Evolutionary conservation across 176 grass and related monocot genomes (phyloP), one percentile per base, ranked within the genome.

Genomic region (Bromus sterilis): DNA sequence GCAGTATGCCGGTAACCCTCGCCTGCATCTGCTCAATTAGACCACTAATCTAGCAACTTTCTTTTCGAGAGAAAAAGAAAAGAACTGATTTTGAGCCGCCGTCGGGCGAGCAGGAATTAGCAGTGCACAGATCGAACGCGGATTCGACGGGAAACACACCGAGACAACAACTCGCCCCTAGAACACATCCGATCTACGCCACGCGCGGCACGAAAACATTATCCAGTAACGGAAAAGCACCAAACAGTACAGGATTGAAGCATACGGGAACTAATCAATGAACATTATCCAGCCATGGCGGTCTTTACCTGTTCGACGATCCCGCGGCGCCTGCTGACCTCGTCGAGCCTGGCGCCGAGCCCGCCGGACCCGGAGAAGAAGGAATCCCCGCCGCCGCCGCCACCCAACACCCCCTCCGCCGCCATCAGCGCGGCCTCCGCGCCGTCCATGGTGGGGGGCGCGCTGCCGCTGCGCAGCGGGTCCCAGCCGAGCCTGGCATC

Each of bases 391-490:
- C 71, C 11, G 53, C 46, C 59, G 64, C 69, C 91, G 63, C 32
- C 79, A 32, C 58, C 81, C 2, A 80, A 48, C 16, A 67, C 65
- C 56, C 53, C 75, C 26, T 75, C 78, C 81, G n/a, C 82, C 32
- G 4, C 56, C 31, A 44, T 10, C 20, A 20, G 66, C 42, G 36
- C 78, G 37, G 37, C 14, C 83, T 57, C 82, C 2, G 80, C 89
- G 41, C 86, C 95, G 53, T 94, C 90, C 42, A 97, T 87, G 11
- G 95, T 97, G 9, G 95, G 95, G 8, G 92, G 95, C 4, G 94
- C 91, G 61, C 94, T 97, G 7, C 89, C 94, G 15, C 87, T 91
- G 25, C 91, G 91, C 75, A 83, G 56, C 29, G 80, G 86, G 86
- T 88, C 80, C 86, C 86, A 88, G 0, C 43, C 80, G 20, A 44